phyloP scores from a whole-genome alignment of 2,329 filamentous ascomycete genomes.

The Helotiales sp. region DNA sequence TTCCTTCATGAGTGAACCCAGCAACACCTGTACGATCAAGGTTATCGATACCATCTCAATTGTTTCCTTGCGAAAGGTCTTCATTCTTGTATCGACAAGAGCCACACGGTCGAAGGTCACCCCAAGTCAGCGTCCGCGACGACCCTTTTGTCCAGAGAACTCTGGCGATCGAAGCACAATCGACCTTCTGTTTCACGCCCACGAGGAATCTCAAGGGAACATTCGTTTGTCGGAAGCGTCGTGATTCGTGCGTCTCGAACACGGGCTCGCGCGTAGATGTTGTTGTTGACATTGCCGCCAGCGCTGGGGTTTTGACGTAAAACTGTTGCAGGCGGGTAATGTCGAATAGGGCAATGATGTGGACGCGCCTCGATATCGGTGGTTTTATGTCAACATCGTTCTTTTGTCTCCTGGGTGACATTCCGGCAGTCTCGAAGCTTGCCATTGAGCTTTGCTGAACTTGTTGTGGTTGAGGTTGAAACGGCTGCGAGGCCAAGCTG shows the following conservation, averaged over 20 bases:
- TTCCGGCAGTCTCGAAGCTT: neutral
- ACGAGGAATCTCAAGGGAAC: neutral
- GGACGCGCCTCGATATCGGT: neutral
- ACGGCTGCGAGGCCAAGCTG: neutral
- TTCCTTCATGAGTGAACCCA: neutral
- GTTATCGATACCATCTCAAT: neutral
- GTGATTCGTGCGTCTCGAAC: neutral
- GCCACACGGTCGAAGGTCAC: no score
- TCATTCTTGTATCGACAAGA: no score
- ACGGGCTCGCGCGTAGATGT: neutral
- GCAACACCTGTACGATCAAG: no score
- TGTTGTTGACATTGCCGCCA: slow-evolving; percentile 5
- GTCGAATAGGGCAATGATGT: neutral
- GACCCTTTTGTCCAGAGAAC: neutral
- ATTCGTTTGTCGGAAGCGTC: neutral
- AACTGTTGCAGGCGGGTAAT: neutral
- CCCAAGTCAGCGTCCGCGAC: neutral
- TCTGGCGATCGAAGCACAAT: neutral
- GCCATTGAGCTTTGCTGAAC: no score
- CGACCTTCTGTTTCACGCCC: neutral
- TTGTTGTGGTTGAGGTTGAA: neutral
- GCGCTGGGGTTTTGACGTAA: slow-evolving; percentile 5
- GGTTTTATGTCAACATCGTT: neutral
- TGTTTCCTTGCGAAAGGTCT: neutral
- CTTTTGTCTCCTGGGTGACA: neutral